phyloP scores from a whole-genome alignment of 331 rosid species.

The Telfairia occidentalis region DNA sequence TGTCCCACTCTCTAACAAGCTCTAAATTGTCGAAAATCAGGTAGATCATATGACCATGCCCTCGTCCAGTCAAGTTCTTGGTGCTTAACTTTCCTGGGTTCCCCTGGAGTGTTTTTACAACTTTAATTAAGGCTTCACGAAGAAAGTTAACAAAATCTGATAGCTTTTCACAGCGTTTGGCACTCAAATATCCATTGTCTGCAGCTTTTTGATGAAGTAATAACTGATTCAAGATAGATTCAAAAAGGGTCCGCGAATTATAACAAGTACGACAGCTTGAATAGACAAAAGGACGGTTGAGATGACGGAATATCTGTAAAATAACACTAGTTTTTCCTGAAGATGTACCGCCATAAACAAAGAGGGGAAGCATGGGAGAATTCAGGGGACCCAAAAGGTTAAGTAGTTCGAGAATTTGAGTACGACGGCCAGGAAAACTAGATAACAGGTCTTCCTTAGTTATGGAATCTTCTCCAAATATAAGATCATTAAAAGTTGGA shows the following conservation, averaged over 20 bases:
- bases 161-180: conserved; percentile 71
- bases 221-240: conserved; percentile 65
- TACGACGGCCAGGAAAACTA: conserved; percentile 53
- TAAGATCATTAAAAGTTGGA: conserved; percentile 44
- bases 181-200: conserved; percentile 53
- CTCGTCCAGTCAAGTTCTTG: conserved; percentile 24
- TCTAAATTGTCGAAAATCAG: conserved; percentile 78
- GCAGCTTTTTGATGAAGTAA: conserved; percentile 56
- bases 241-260: conserved; percentile 62
- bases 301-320: conserved; percentile 58
- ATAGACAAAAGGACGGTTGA: conserved; percentile 69
- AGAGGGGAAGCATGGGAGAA: conserved; percentile 68
- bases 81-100: conserved; percentile 28
- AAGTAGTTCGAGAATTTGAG: conserved; percentile 52
- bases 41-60: conserved; percentile 66
- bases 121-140: conserved; percentile 55
- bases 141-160: conserved; percentile 72
- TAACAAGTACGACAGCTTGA: conserved; percentile 78
- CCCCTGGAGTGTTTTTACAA: conserved; percentile 35
- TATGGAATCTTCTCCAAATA: conserved; percentile 59
- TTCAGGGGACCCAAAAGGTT: conserved; percentile 59
- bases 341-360: conserved; percentile 68
- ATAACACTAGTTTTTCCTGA: conserved; percentile 70
- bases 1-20: conserved; percentile 81
- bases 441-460: conserved; percentile 46